Percentiles rank a stretch among this genome's conserved stretches.
Evolutionary conservation across 768 basidiomycete species (phyloP).

Genomic region (Termitomyces heimii): DNA sequence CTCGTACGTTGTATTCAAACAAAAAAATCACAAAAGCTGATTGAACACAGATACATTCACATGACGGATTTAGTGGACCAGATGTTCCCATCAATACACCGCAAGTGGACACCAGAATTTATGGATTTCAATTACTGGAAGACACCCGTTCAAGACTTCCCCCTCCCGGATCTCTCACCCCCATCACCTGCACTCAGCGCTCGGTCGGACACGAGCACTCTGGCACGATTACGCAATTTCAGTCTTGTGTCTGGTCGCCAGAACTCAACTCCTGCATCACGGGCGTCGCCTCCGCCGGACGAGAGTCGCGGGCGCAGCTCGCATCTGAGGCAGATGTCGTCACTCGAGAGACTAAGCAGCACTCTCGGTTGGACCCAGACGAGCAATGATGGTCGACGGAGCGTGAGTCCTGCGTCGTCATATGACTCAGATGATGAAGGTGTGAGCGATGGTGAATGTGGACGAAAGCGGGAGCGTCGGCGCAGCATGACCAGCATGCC

Average conservation of each 20-base stretch:
- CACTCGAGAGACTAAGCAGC: conserved; percentile 64
- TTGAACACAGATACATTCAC: conserved; percentile 74
- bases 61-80: conserved; percentile 99
- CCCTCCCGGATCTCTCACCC: conserved; percentile 75
- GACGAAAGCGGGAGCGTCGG: conserved; percentile 36
- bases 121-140: conserved; percentile 99
- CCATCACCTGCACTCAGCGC: conserved; percentile 94
- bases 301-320: conserved; percentile 23
- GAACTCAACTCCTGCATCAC: conserved; percentile 12
- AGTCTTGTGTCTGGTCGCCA: conserved; percentile 57
- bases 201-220: conserved; percentile 77
- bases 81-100: conserved; percentile 96
- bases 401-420: conserved; percentile 51
- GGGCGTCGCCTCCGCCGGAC: conserved; percentile 26
- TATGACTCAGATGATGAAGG: conserved; percentile 49
- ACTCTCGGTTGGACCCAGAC: conserved; percentile 44
- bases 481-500: conserved; percentile 84
- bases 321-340: conserved; percentile 67
- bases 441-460: conserved; percentile 32
- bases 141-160: conserved; percentile 66
- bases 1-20: conserved; percentile 41
- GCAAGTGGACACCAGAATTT: conserved; percentile 83
- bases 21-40: not conserved
- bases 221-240: conserved; percentile 73
- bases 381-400: conserved; percentile 29